Conservation (phyloP, 805 yeast genomes). For the Starmera caribaea region DNA sequence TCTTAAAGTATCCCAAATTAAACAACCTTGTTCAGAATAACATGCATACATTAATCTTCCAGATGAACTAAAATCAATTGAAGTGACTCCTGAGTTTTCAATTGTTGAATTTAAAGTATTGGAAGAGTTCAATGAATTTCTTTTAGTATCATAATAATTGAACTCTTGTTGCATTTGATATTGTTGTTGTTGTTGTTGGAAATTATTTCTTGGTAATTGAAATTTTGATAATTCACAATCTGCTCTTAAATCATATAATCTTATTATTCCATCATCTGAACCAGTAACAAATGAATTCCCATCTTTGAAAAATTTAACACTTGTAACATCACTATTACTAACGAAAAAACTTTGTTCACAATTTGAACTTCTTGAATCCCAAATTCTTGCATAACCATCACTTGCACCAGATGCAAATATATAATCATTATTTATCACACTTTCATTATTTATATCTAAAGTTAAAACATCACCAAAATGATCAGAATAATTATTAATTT, state of each 20-base stretch:
- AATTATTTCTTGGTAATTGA: slow-evolving; percentile 15
- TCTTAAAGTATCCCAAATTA: slow-evolving; percentile 69
- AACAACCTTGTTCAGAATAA: slow-evolving; percentile 65
- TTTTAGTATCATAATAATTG: slow-evolving; percentile 13
- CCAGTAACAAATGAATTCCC: slow-evolving; percentile 68
- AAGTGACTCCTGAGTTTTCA: slow-evolving; percentile 60
- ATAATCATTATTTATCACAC: slow-evolving; percentile 11
- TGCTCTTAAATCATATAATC: slow-evolving; percentile 66
- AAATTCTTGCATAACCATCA: slow-evolving; percentile 56
- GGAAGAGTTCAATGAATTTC: slow-evolving; percentile 17
- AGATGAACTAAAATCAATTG: slow-evolving; percentile 62
- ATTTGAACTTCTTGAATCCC: slow-evolving; percentile 47
- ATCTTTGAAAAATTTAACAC: slow-evolving; percentile 55
- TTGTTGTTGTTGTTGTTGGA: slow-evolving; percentile 3
- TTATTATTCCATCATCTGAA: slow-evolving; percentile 65
- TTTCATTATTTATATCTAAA: slow-evolving; percentile 23
- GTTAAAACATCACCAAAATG: slow-evolving; percentile 67
- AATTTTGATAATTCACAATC: slow-evolving; percentile 59
- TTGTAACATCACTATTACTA: slow-evolving; percentile 55
- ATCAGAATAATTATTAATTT: slow-evolving; percentile 45
- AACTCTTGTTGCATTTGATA: slow-evolving; percentile 9
- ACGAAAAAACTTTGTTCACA: slow-evolving; percentile 42
- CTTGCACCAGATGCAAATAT: slow-evolving; percentile 56
- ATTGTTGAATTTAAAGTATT: slow-evolving; percentile 21
- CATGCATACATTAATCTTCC: slow-evolving; percentile 71